phyloP scores from a whole-genome alignment of 768 basidiomycete genomes.

The Auricularia sp. region DNA sequence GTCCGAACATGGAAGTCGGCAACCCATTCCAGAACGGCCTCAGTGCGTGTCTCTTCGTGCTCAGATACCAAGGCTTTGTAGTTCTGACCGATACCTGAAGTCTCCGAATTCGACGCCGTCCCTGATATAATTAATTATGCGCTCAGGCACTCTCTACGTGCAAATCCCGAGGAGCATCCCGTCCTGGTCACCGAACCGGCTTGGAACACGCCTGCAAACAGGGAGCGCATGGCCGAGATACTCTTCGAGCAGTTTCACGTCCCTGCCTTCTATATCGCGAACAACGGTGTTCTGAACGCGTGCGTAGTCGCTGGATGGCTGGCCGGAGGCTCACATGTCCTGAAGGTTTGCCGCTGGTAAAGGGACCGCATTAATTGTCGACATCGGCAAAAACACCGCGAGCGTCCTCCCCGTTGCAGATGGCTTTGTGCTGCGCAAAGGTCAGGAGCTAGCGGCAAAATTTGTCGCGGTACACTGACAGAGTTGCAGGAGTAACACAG shows the following conservation, averaged over 20 bases:
- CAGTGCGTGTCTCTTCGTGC: slow-evolving; percentile 34
- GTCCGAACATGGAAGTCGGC: slow-evolving; percentile 76
- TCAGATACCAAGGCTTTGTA: neutral
- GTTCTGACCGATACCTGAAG: slow-evolving; percentile 24
- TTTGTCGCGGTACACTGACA: neutral
- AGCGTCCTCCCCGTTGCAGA: slow-evolving; percentile 95
- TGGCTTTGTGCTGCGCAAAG: slow-evolving; percentile 94
- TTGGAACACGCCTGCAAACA: slow-evolving; percentile 89
- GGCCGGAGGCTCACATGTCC: slow-evolving; percentile 3
- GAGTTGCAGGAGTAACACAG: slow-evolving; percentile 55
- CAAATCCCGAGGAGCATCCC: slow-evolving; percentile 77
- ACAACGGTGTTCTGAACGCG: slow-evolving; percentile 90
- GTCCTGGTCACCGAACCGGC: slow-evolving; percentile 89
- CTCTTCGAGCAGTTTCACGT: slow-evolving; percentile 95
- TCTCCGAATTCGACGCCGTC: slow-evolving; percentile 68
- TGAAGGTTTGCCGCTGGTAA: slow-evolving; percentile 89
- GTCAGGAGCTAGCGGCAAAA: slow-evolving; percentile 26
- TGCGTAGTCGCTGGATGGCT: slow-evolving; percentile 25
- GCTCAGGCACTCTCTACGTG: slow-evolving; percentile 63
- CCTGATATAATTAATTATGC: slow-evolving; percentile 65
- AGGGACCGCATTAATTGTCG: slow-evolving; percentile 92
- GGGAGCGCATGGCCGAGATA: slow-evolving; percentile 92
- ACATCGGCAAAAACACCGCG: slow-evolving; percentile 80
- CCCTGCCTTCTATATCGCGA: slow-evolving; percentile 94
- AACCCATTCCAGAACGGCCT: slow-evolving; percentile 80